Evolutionary conservation across 78 protist genomes (phyloP).

Genomic region (Emiliania huxleyi): DNA sequence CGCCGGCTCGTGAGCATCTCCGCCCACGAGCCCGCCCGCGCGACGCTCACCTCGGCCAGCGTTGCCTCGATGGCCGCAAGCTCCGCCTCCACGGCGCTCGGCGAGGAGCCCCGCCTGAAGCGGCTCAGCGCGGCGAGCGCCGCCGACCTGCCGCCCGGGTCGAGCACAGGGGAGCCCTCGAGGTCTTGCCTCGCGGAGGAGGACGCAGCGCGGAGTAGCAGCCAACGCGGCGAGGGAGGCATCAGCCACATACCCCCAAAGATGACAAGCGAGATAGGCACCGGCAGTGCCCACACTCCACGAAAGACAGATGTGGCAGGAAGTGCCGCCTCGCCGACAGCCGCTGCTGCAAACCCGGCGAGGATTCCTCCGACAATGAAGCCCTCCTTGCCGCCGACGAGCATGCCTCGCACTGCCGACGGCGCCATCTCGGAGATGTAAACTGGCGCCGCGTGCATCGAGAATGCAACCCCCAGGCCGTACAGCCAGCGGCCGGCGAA

Average conservation of each 20-base stretch:
- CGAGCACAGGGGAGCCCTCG: too few relatives aligned
- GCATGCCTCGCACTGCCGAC: not conserved
- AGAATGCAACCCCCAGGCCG: not conserved
- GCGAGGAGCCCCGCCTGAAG: not conserved
- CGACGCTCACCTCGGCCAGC: too few relatives aligned
- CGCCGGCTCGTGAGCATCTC: too few relatives aligned
- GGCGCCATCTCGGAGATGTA: conserved; percentile 23
- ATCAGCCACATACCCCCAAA: not conserved
- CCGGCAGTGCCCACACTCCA: not conserved
- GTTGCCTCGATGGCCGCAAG: too few relatives aligned
- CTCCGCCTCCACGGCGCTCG: not conserved
- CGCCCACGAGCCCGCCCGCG: too few relatives aligned
- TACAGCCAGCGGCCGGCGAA: not conserved
- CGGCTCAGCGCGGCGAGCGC: not conserved
- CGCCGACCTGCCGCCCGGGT: not conserved
- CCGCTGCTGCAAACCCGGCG: not conserved
- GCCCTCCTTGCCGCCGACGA: not conserved
- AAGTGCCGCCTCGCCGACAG: too few relatives aligned
- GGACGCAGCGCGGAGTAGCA: not conserved
- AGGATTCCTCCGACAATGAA: not conserved
- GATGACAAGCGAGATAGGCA: not conserved
- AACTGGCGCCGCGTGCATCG: conserved; percentile 10
- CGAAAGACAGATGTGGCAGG: too few relatives aligned
- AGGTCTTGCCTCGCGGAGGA: not conserved
- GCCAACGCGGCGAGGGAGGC: not conserved